These are phyloP conservation scores for Mrakia gelida DNA, from an alignment of 768 basidiomycete species.

Conservation along the genomic window DNA sequence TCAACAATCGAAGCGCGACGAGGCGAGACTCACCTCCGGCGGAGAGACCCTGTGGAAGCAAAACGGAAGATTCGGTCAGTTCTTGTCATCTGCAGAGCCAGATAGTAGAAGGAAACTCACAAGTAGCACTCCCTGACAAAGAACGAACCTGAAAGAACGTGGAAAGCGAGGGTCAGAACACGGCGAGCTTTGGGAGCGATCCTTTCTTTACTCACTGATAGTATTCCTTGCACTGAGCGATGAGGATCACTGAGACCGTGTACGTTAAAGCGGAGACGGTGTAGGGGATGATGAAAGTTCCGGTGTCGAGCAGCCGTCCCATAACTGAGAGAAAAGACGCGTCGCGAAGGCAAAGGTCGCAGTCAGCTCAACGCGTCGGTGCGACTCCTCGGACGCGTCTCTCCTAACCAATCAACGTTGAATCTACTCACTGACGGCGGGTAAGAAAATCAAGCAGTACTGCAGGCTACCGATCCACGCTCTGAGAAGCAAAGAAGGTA, in stretches of 20 bases:
- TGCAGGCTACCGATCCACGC: slow-evolving; percentile 15
- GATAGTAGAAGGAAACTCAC: background rate
- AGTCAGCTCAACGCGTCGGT: background rate
- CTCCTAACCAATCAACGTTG: too few species aligned
- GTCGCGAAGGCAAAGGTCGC: background rate
- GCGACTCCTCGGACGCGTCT: too few species aligned
- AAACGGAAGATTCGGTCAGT: background rate
- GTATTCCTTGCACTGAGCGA: slow-evolving; percentile 11
- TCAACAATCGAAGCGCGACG: background rate
- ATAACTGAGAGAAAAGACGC: background rate
- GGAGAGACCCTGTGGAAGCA: background rate
- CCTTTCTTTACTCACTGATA: background rate
- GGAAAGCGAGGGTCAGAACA: background rate
- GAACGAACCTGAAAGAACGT: background rate
- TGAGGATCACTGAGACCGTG: background rate
- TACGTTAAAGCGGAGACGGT: background rate
- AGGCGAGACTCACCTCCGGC: background rate
- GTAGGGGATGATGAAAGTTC: background rate
- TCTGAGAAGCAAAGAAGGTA: background rate
- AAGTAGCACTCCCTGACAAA: slow-evolving; percentile 1
- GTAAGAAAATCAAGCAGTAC: slow-evolving; percentile 17
- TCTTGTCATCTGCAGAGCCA: background rate
- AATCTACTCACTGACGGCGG: background rate
- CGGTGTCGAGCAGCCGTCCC: background rate
- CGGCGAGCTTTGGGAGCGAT: too few species aligned